A percentile compares a stretch with the other conserved stretches of the same genome.
Conservation (phyloP, 1,284 basidiomycete species). For the Irpex rosettiformis region DNA sequence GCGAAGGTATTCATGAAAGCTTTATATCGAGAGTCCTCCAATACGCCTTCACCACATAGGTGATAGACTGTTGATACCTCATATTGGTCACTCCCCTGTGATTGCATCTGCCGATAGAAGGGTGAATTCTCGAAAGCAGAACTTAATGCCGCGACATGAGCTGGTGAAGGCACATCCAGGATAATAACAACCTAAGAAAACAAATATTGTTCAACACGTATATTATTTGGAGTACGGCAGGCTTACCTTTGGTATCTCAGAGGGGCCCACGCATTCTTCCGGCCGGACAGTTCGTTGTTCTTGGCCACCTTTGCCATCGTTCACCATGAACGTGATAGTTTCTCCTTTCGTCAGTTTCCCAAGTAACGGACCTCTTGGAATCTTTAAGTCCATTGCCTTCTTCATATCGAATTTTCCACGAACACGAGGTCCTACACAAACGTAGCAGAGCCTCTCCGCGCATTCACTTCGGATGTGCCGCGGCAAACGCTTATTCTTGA, state of each 20-base stretch:
- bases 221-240: background rate
- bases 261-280: slow-evolving; percentile 55
- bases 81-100: slow-evolving; percentile 40
- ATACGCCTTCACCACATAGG: slow-evolving; percentile 60
- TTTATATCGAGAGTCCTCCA: slow-evolving; percentile 68
- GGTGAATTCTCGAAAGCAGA: slow-evolving; percentile 47
- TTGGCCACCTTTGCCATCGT: slow-evolving; percentile 37
- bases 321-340: slow-evolving; percentile 49
- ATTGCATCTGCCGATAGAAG: slow-evolving; percentile 48
- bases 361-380: slow-evolving; percentile 56
- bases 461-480: background rate
- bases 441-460: slow-evolving; percentile 52
- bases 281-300: slow-evolving; percentile 49
- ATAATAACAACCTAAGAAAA: slow-evolving; percentile 49
- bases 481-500: slow-evolving; percentile 22
- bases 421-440: slow-evolving; percentile 72
- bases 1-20: slow-evolving; percentile 58
- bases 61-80: slow-evolving; percentile 64
- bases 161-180: slow-evolving; percentile 57
- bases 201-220: background rate
- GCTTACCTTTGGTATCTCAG: slow-evolving; percentile 46
- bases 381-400: slow-evolving; percentile 64
- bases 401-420: slow-evolving; percentile 85
- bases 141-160: slow-evolving; percentile 59
- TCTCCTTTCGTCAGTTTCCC: slow-evolving; percentile 49